Evolutionary conservation across 129 eudicot genomes (phyloP).

Genomic region (Erigeron canadensis): DNA sequence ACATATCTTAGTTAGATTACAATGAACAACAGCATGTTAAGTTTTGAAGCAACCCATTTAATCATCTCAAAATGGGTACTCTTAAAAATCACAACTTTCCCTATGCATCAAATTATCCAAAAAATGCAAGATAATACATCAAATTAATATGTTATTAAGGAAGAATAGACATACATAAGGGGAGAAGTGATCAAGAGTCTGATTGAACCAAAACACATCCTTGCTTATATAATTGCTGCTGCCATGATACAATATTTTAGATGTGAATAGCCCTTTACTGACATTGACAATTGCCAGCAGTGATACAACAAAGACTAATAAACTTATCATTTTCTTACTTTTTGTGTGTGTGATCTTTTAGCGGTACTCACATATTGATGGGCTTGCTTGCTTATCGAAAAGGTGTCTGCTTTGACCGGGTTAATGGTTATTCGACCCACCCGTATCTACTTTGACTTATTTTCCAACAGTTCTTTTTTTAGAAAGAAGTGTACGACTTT

Average conservation of each 20-base stretch:
- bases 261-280: constrained; percentile 37
- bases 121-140: no score
- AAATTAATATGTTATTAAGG: no score
- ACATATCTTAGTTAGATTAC: neutral
- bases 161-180: constrained; percentile 38
- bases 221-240: constrained; percentile 51
- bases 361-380: no score
- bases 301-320: constrained; percentile 10
- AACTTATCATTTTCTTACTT: constrained; percentile 8
- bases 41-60: neutral
- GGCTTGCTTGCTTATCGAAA: no score
- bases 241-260: constrained; percentile 33
- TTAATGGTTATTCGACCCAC: no score
- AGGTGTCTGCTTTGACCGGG: no score
- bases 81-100: neutral
- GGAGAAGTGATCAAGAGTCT: constrained; percentile 91
- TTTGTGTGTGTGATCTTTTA: no score
- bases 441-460: no score
- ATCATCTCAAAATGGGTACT: neutral
- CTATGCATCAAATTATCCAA: neutral
- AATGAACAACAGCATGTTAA: neutral
- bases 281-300: constrained; percentile 21
- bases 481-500: no score
- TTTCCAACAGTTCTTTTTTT: no score
- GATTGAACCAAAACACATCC: constrained; percentile 74